These are phyloP conservation scores for Omphalea diandra DNA, from an alignment of 441 rosid species.

Conservation along the genomic window DNA sequence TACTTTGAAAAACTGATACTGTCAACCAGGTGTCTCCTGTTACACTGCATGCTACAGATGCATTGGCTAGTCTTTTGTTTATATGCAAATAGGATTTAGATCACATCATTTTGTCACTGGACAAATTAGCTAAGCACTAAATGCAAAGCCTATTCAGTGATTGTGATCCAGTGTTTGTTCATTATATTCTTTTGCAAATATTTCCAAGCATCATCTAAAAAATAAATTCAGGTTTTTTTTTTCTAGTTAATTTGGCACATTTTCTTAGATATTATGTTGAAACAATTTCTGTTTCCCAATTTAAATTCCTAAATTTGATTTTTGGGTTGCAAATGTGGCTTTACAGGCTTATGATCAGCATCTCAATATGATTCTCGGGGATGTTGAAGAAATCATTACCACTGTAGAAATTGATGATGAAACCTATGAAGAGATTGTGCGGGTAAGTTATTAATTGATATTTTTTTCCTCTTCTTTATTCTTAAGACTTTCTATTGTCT, in stretches of 20 bases:
- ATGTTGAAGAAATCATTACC: slow-evolving; percentile 95
- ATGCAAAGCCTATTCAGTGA: not conserved
- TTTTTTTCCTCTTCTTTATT: slow-evolving; percentile 4
- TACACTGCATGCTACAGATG: not conserved
- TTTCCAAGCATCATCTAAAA: not conserved
- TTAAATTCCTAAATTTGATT: not conserved
- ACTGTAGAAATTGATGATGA: slow-evolving; percentile 97
- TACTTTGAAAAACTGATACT: not conserved
- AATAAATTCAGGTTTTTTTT: not conserved
- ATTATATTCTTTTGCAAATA: not conserved
- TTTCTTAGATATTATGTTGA: not conserved
- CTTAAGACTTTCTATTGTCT: not conserved
- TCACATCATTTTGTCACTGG: not conserved
- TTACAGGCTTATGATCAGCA: slow-evolving; percentile 98
- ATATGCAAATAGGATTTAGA: not conserved
- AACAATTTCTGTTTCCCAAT: not conserved
- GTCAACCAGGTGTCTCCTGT: not conserved
- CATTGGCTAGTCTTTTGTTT: not conserved
- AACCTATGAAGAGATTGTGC: slow-evolving; percentile 97
- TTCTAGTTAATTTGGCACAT: not conserved
- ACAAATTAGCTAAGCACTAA: not conserved
- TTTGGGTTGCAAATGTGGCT: slow-evolving; percentile 12
- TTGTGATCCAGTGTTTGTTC: not conserved
- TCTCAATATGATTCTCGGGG: slow-evolving; percentile 98
- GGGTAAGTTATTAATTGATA: slow-evolving; percentile 51